These are phyloP conservation scores for Oxyria digyna DNA, from an alignment of 148 eudicot genomes.

Conservation along the genomic window DNA sequence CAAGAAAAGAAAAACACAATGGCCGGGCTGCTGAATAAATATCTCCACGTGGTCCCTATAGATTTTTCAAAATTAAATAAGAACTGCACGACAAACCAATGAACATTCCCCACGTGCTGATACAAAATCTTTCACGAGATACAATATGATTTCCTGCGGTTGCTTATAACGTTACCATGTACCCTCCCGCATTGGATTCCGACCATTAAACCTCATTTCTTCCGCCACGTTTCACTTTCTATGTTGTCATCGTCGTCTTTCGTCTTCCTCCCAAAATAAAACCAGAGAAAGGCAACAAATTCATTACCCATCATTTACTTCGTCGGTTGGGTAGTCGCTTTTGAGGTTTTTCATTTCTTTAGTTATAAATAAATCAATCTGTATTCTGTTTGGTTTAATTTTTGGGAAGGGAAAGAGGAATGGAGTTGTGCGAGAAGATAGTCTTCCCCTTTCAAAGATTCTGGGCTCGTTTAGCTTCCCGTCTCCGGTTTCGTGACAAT, in stretches of 20 bases:
- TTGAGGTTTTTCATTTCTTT: background rate
- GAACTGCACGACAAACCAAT: background rate
- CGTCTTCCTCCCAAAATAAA: background rate
- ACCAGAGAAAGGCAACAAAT: background rate
- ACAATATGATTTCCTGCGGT: background rate
- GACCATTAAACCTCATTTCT: background rate
- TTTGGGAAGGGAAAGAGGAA: background rate
- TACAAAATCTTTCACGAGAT: background rate
- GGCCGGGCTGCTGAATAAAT: background rate
- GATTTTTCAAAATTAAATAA: background rate
- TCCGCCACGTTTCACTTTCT: background rate
- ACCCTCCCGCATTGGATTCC: conserved; percentile 6
- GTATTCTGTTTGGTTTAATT: background rate
- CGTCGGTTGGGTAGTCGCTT: background rate
- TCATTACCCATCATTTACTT: background rate
- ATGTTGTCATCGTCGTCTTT: background rate
- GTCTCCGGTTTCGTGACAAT: conserved; percentile 20
- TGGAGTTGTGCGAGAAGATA: conserved; percentile 23
- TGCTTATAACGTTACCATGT: background rate
- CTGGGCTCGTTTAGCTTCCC: conserved; percentile 16
- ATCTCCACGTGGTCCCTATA: background rate
- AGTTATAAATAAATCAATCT: background rate
- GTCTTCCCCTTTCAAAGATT: conserved; percentile 13
- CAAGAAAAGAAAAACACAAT: background rate
- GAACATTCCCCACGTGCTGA: background rate